A percentile compares a stretch with the other conserved stretches of the same genome.
Evolutionary conservation across 2,329 filamentous ascomycete species (phyloP).

Genomic region (Aspergillus chevalieri): DNA sequence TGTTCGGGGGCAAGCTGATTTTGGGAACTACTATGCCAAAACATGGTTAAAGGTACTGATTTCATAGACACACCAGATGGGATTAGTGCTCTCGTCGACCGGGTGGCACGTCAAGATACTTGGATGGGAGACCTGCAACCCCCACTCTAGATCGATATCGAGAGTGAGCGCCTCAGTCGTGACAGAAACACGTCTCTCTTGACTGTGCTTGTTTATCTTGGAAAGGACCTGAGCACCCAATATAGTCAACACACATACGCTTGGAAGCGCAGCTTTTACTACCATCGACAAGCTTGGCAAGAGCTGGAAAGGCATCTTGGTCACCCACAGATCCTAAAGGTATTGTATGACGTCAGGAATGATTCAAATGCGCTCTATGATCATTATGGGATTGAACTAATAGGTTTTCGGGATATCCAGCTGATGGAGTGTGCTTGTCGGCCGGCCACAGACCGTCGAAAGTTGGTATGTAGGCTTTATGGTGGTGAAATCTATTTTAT

Average conservation of each 20-base stretch:
- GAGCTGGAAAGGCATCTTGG: conserved; percentile 39
- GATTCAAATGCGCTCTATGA: conserved; percentile 52
- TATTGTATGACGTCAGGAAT: conserved; percentile 55
- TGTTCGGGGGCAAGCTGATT: too few relatives aligned
- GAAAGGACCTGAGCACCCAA: conserved; percentile 18
- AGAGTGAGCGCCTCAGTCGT: not conserved
- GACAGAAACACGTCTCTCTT: not conserved
- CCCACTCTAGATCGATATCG: not conserved
- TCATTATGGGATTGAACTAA: conserved; percentile 40
- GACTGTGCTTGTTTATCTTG: not conserved
- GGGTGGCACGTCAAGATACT: too few relatives aligned
- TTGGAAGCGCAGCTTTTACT: conserved; percentile 36
- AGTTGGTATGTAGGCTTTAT: not conserved
- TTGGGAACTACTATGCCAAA: too few relatives aligned
- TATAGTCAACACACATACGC: conserved; percentile 42
- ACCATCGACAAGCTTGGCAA: conserved; percentile 17
- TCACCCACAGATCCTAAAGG: conserved; percentile 39
- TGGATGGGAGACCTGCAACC: not conserved
- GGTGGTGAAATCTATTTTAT: too few relatives aligned
- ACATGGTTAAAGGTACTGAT: not conserved
- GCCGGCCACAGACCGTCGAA: not conserved
- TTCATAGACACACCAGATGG: not conserved
- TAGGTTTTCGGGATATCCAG: conserved; percentile 49
- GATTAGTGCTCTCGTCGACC: not conserved
- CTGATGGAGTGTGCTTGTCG: conserved; percentile 44